A percentile compares a stretch with the other conserved stretches of the same genome.
Evolutionary conservation across 2,329 filamentous ascomycete species (phyloP).

Genomic region (Cordyceps farinosa): DNA sequence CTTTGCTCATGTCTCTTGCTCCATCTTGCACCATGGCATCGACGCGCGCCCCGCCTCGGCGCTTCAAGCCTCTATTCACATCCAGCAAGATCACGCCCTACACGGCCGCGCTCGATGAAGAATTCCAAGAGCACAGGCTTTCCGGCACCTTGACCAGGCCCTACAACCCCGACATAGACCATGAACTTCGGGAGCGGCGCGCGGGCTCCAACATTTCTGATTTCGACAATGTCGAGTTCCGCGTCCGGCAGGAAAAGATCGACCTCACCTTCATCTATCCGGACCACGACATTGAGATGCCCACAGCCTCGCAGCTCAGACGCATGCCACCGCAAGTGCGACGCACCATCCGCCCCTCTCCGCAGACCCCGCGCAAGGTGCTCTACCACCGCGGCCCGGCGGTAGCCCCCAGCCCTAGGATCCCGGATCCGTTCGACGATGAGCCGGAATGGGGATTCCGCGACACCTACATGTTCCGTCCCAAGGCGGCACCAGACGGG

Average conservation of each 20-base stretch:
- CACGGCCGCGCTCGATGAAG: no score
- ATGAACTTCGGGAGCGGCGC: not conserved
- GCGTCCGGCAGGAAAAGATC: not conserved
- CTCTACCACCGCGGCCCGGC: not conserved
- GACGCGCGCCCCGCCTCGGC: no score
- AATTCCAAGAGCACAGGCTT: no score
- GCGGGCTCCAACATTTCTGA: not conserved
- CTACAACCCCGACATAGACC: not conserved
- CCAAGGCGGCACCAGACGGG: not conserved
- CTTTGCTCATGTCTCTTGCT: no score
- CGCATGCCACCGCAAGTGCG: not conserved
- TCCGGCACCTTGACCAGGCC: not conserved
- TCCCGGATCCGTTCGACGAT: constrained; percentile 7
- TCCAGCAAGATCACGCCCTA: no score
- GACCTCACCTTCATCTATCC: constrained; percentile 3
- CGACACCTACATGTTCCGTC: not conserved
- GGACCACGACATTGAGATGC: not conserved
- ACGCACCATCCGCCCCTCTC: not conserved
- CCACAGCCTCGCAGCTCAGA: not conserved
- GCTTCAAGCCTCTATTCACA: no score
- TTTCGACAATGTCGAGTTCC: not conserved
- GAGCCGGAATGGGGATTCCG: not conserved
- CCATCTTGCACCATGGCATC: no score
- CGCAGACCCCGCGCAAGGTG: not conserved
- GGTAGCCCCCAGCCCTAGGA: not conserved